Percentiles rank a stretch among this genome's conserved stretches.
Evolutionary conservation across 345 rosid genomes (phyloP).

Genomic region (Crucihimalaya himalaica): DNA sequence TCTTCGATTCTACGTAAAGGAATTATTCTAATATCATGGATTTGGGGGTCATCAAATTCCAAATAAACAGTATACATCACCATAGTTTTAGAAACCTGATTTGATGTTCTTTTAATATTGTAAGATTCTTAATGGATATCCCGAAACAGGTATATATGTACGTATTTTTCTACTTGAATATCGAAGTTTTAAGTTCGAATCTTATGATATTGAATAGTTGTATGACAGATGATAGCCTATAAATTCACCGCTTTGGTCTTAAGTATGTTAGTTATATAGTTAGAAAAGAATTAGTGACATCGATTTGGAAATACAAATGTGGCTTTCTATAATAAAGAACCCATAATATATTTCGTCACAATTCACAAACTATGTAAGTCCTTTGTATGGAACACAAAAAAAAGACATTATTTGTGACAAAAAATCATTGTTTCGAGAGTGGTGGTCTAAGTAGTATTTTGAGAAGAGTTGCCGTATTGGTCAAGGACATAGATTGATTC

Average conservation of each 20-base stretch:
- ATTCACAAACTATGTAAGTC: background rate
- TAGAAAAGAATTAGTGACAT: background rate
- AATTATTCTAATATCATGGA: slow-evolving; percentile 34
- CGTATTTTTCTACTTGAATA: background rate
- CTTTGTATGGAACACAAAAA: background rate
- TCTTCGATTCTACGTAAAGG: background rate
- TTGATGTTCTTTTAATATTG: slow-evolving; percentile 20
- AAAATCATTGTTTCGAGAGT: background rate
- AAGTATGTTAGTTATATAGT: background rate
- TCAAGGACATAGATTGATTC: too few relatives aligned
- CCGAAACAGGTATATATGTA: slow-evolving; percentile 9
- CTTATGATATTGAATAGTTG: background rate
- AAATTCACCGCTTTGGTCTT: background rate
- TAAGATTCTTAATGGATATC: slow-evolving; percentile 26
- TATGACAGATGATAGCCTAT: background rate
- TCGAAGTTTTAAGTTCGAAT: background rate
- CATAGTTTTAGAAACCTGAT: slow-evolving; percentile 11
- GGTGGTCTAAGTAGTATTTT: too few relatives aligned
- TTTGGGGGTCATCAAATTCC: slow-evolving; percentile 41
- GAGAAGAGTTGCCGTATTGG: too few relatives aligned
- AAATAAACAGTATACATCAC: slow-evolving; percentile 22
- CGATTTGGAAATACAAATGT: background rate
- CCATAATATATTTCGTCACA: background rate
- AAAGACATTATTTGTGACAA: background rate
- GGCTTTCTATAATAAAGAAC: background rate